These are phyloP conservation scores for Thielaviopsis populi DNA, from an alignment of 2,329 filamentous ascomycete genomes.

Conservation along the genomic window DNA sequence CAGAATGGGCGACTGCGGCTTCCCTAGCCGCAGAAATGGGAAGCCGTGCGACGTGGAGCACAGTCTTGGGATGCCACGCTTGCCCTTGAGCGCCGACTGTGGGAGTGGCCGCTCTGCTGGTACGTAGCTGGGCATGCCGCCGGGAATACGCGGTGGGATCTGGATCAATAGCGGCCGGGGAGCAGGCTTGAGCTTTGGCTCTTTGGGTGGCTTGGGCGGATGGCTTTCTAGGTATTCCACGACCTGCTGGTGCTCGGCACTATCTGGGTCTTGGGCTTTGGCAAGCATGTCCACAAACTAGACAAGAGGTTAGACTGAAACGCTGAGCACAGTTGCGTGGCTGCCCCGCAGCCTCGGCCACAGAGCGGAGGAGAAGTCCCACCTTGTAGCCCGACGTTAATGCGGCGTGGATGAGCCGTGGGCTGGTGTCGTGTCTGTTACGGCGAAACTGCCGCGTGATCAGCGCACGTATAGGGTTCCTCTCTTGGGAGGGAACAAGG, in stretches of 20 bases:
- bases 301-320: neutral
- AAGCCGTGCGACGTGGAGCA: constrained; percentile 36
- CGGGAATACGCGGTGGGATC: constrained; percentile 20
- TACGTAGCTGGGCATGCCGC: constrained; percentile 33
- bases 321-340: neutral
- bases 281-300: constrained; percentile 31
- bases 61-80: constrained; percentile 44
- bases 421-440: constrained; percentile 43
- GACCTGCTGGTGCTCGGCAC: constrained; percentile 29
- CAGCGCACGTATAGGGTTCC: constrained; percentile 39
- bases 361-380: constrained; percentile 7
- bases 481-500: constrained; percentile 11
- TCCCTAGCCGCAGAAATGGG: constrained; percentile 51
- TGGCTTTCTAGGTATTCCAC: constrained; percentile 18
- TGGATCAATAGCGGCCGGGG: constrained; percentile 25
- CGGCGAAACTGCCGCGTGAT: constrained; percentile 47
- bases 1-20: constrained; percentile 47
- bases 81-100: constrained; percentile 29
- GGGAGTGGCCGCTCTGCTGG: constrained; percentile 35
- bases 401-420: constrained; percentile 43
- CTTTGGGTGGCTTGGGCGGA: constrained; percentile 11
- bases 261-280: constrained; percentile 26
- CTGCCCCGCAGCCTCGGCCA: neutral
- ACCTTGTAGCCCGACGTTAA: constrained; percentile 57
- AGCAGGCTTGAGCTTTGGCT: constrained; percentile 18